phyloP scores from a whole-genome alignment of 2,329 filamentous ascomycete genomes.

The Scopulariopsis brevicaulis region DNA sequence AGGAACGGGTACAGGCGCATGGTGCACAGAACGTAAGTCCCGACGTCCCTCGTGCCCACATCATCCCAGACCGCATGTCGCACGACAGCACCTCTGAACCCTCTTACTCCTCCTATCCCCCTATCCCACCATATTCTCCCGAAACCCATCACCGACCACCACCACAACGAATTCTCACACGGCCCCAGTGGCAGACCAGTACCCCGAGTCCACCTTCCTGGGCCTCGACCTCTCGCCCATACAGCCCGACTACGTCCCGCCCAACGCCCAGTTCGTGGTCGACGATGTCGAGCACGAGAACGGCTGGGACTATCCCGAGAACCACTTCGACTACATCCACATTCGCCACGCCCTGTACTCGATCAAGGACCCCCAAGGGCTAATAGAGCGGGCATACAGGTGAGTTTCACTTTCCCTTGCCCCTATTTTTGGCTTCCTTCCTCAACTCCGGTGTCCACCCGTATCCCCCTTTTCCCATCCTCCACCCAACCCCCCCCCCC shows the following conservation, averaged over 20 bases:
- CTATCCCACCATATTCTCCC: neutral
- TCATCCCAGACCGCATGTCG: neutral
- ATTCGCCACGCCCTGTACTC: slow-evolving; percentile 33
- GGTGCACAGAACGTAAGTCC: slow-evolving; percentile 36
- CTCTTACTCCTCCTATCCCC: neutral
- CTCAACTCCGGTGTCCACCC: too few relatives aligned
- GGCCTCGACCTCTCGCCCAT: slow-evolving; percentile 41
- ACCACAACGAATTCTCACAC: slow-evolving; percentile 29
- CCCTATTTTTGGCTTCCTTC: neutral
- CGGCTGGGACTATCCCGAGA: slow-evolving; percentile 33
- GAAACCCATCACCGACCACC: neutral
- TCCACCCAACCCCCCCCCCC: too few relatives aligned
- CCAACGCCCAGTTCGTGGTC: slow-evolving; percentile 38
- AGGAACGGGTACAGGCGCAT: slow-evolving; percentile 40
- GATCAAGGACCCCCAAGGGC: slow-evolving; percentile 25
- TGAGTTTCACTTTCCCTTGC: slow-evolving; percentile 12
- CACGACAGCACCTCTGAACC: neutral
- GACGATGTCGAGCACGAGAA: slow-evolving; percentile 39
- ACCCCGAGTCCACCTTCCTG: slow-evolving; percentile 28
- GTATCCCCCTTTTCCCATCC: too few relatives aligned
- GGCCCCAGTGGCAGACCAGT: slow-evolving; percentile 35
- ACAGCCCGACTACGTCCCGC: slow-evolving; percentile 36
- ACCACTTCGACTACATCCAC: slow-evolving; percentile 36
- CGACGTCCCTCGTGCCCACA: neutral
- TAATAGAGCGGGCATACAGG: slow-evolving; percentile 31